phyloP scores from a whole-genome alignment of 1,284 basidiomycete genomes.

The Takashimella tepidaria region DNA sequence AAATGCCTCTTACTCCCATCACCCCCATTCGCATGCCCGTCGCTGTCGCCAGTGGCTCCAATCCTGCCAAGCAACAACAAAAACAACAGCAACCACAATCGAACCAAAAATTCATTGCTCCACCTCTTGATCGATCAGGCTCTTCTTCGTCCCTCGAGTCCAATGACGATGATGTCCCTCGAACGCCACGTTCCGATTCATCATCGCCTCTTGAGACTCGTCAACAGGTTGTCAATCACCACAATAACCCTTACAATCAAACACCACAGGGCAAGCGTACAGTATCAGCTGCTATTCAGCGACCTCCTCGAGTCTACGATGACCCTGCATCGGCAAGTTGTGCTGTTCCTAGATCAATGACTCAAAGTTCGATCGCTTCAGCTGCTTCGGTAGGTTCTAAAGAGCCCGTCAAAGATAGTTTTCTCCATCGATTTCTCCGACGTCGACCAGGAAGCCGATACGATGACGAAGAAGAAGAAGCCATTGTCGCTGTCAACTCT shows the following conservation, averaged over 20 bases:
- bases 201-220: conserved; percentile 15
- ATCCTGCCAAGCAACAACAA: conserved; percentile 1
- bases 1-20: conserved; percentile 30
- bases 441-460: conserved; percentile 13
- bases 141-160: conserved; percentile 47
- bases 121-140: conserved; percentile 45
- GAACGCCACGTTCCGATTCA: conserved; percentile 27
- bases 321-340: conserved; percentile 10
- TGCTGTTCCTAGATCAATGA: conserved; percentile 22
- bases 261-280: conserved; percentile 5
- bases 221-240: conserved; percentile 11
- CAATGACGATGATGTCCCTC: conserved; percentile 25
- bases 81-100: conserved; percentile 5
- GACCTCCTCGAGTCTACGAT: conserved; percentile 28
- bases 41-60: conserved; percentile 8
- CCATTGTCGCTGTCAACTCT: conserved; percentile 27
- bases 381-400: conserved; percentile 7
- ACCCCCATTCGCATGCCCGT: conserved; percentile 26
- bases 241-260: conserved; percentile 9
- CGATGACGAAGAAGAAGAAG: conserved; percentile 28
- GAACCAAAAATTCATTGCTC: conserved; percentile 23
- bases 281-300: conserved; percentile 12
- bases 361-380: conserved; percentile 11
- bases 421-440: conserved; percentile 28
- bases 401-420: conserved; percentile 20